Percentiles rank a stretch among this genome's conserved stretches.
phyloP scores from a whole-genome alignment of 345 rosid genomes.

The Gynandropsis gynandra region DNA sequence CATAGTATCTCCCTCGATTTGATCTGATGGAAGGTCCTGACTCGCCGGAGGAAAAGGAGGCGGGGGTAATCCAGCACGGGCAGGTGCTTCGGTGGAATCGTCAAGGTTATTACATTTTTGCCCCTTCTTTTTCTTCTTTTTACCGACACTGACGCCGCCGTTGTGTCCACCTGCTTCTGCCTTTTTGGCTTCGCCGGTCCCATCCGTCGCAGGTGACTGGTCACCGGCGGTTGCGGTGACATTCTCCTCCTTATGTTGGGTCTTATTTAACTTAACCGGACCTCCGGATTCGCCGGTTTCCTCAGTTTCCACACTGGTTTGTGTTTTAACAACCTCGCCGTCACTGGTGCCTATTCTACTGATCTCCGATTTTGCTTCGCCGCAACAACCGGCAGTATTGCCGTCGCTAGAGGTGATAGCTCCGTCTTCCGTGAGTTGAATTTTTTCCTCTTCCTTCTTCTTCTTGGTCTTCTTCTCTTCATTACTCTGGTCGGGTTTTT shows the following conservation, averaged over 20 bases:
- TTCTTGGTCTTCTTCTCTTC: constrained; percentile 32
- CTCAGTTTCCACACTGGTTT: constrained; percentile 2
- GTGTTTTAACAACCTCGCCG: constrained; percentile 11
- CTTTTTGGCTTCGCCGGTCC: constrained; percentile 15
- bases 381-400: neutral
- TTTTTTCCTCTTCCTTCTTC: constrained; percentile 17
- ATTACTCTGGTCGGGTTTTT: constrained; percentile 11
- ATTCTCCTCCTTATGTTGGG: constrained; percentile 25
- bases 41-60: constrained; percentile 21
- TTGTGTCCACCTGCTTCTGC: constrained; percentile 20
- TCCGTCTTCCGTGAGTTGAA: constrained; percentile 27
- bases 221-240: constrained; percentile 15
- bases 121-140: constrained; percentile 70
- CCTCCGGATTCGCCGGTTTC: neutral
- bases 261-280: constrained; percentile 26
- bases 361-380: constrained; percentile 7
- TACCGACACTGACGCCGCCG: constrained; percentile 28
- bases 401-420: constrained; percentile 16
- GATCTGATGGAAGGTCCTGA: constrained; percentile 20
- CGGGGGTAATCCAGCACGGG: constrained; percentile 11
- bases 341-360: neutral
- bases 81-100: constrained; percentile 16
- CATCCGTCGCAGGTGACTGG: constrained; percentile 31
- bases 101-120: constrained; percentile 22
- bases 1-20: neutral